phyloP scores from a whole-genome alignment of 1,284 basidiomycete species.

The Leccinum subrobustum region DNA sequence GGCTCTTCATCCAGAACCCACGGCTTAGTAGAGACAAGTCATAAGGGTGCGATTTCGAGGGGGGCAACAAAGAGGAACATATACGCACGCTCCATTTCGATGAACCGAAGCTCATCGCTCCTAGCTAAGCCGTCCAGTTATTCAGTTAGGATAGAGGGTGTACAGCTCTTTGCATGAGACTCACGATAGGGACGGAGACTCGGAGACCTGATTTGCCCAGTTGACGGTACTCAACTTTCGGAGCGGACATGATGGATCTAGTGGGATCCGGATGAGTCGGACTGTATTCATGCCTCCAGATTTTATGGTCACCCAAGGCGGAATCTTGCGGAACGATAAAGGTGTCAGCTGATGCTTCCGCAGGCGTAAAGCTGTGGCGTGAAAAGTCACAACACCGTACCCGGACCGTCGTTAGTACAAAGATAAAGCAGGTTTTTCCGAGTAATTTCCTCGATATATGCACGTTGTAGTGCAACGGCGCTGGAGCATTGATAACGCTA shows the following conservation, averaged over 20 bases:
- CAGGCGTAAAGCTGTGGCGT: too few relatives aligned
- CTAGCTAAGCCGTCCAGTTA: slow-evolving; percentile 33
- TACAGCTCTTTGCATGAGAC: slow-evolving; percentile 1
- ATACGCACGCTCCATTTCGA: slow-evolving; percentile 35
- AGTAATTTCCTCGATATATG: too few relatives aligned
- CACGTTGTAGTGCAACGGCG: too few relatives aligned
- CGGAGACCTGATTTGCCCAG: slow-evolving; percentile 49
- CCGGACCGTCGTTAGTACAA: too few relatives aligned
- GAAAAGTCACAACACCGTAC: not conserved
- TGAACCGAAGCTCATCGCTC: slow-evolving; percentile 48
- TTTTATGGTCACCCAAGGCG: not conserved
- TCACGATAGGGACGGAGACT: slow-evolving; percentile 48
- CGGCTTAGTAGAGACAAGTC: slow-evolving; percentile 21
- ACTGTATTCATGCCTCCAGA: not conserved
- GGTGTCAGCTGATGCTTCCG: not conserved
- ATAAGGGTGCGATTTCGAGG: not conserved
- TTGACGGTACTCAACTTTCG: slow-evolving; percentile 37
- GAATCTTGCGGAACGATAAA: not conserved
- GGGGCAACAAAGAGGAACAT: not conserved
- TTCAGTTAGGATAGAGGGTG: not conserved
- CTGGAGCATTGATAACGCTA: too few relatives aligned
- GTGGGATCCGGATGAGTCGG: not conserved
- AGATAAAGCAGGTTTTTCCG: too few relatives aligned
- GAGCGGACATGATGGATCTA: not conserved
- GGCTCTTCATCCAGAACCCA: slow-evolving; percentile 48